Evolutionary conservation across 129 eudicot genomes (phyloP), one percentile per base, ranked within the genome.

Genomic region (Centaurea solstitialis): DNA sequence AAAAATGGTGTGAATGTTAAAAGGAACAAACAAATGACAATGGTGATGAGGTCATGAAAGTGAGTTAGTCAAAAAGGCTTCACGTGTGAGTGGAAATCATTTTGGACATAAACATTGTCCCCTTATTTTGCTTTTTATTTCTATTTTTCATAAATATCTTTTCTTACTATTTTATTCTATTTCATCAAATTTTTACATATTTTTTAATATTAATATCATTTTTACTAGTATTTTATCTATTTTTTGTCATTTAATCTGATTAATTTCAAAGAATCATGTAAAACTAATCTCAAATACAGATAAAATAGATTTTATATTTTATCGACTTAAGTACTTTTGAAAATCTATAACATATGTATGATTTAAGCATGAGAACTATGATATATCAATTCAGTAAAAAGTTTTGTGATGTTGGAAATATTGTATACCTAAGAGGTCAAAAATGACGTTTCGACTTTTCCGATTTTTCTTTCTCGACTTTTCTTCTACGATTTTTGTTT

Each of bases 81-180:
- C 39, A 77, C 74, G 81, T 68, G 81, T 41, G n/a, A 38, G 80
- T 41, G 74, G 74, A 77, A 66, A 22, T 77, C 67, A 78, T 78
- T 40, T 47, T 40, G 81, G 74, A 67, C 81, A 77, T 66, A 47
- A 66, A 68, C 50, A 17, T 66, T 43, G 61, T 22, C 10, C 43
- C 41, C 72, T 8, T 50, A 7, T 13, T 50, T 50, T 15, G 2
- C 40, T 6, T 26, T 64, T 64, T 64, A 33, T 57, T 5, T n/a
- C 5, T 57, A 17, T n/a, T 45, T 21, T 23, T 24, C 77, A 12
- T 39, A 39, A 20, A 38, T 40, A 23, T 22, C 17, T 43, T 18
- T 9, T n/a, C 33, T 5, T 9, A 68, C 5, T 13, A 12, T 33
- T 33, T 5, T 50, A 45, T 45, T 11, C 59, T n/a, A 50, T 50